phyloP scores from a whole-genome alignment of 2,329 filamentous ascomycete species.

The Sporothrix brunneoviolacea region DNA sequence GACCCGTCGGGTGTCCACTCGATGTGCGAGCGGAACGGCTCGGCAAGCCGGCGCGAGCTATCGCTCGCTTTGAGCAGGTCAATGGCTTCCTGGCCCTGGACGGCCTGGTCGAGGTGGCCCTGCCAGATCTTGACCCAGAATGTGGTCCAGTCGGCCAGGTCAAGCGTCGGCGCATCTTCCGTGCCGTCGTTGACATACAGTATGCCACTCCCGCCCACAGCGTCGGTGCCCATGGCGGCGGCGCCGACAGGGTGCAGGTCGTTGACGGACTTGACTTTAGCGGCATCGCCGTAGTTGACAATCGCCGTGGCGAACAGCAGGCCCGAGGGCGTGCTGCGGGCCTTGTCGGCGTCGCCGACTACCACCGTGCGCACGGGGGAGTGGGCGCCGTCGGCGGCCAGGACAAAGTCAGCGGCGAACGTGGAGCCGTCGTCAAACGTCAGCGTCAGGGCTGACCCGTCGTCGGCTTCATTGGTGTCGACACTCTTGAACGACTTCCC shows the following conservation, averaged over 20 bases:
- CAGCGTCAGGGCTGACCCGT: slow-evolving; percentile 17
- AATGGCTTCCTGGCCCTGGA: slow-evolving; percentile 32
- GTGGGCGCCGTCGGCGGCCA: slow-evolving; percentile 28
- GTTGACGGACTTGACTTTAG: slow-evolving; percentile 23
- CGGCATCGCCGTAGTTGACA: slow-evolving; percentile 23
- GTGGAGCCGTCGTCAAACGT: slow-evolving; percentile 23
- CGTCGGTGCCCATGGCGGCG: slow-evolving; percentile 25
- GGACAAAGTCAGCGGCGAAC: slow-evolving; percentile 23
- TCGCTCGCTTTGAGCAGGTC: slow-evolving; percentile 23
- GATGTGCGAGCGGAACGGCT: slow-evolving; percentile 28
- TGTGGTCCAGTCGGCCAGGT: slow-evolving; percentile 25
- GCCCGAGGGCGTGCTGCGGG: slow-evolving; percentile 23
- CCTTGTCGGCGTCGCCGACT: slow-evolving; percentile 21
- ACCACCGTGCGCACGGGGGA: slow-evolving; percentile 27
- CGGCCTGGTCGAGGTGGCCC: slow-evolving; percentile 16
- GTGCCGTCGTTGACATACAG: slow-evolving; percentile 15
- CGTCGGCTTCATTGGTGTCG: neutral
- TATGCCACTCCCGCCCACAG: slow-evolving; percentile 25
- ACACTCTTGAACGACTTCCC: slow-evolving; percentile 19
- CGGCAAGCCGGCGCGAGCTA: slow-evolving; percentile 21
- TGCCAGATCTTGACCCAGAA: slow-evolving; percentile 32
- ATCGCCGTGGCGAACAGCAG: slow-evolving; percentile 25
- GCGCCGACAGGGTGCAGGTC: slow-evolving; percentile 27
- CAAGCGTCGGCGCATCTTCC: slow-evolving; percentile 12
- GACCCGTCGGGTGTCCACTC: slow-evolving; percentile 30